These are phyloP conservation scores for Tremella yokohamensis DNA, from an alignment of 768 basidiomycete species.

Conservation along the genomic window DNA sequence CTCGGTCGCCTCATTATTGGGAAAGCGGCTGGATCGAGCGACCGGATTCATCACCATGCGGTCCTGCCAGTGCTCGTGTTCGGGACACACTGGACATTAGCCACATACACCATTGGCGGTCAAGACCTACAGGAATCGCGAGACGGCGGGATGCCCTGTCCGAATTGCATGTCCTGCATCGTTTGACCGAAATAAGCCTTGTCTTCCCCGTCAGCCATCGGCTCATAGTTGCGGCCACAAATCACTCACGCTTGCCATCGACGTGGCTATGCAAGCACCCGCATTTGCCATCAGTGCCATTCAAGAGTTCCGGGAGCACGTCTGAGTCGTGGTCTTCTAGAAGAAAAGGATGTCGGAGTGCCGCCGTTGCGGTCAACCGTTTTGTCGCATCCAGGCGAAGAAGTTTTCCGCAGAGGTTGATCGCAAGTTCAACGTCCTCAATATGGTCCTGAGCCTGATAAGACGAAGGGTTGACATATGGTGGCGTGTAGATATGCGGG, in stretches of 20 bases:
- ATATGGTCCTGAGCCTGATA: constrained; percentile 54
- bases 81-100: constrained; percentile 26
- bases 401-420: constrained; percentile 70
- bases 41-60: constrained; percentile 29
- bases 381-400: constrained; percentile 74
- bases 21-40: constrained; percentile 8
- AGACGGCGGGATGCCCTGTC: constrained; percentile 32
- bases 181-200: constrained; percentile 24
- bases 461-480: constrained; percentile 57
- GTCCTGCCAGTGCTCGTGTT: constrained; percentile 41
- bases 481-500: constrained; percentile 57
- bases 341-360: constrained; percentile 77
- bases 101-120: background rate
- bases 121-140: constrained; percentile 21
- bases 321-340: constrained; percentile 51
- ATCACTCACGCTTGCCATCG: constrained; percentile 30
- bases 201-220: constrained; percentile 23
- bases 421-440: constrained; percentile 61
- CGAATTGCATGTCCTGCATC: constrained; percentile 32
- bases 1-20: too few relatives aligned
- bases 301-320: constrained; percentile 23
- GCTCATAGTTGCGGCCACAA: background rate
- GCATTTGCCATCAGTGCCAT: constrained; percentile 28
- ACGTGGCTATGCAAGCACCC: constrained; percentile 22
- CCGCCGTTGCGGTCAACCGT: constrained; percentile 70